Conservation (phyloP, 371 early-diverging fungal genomes). For the Rhizomucor pusillus region DNA sequence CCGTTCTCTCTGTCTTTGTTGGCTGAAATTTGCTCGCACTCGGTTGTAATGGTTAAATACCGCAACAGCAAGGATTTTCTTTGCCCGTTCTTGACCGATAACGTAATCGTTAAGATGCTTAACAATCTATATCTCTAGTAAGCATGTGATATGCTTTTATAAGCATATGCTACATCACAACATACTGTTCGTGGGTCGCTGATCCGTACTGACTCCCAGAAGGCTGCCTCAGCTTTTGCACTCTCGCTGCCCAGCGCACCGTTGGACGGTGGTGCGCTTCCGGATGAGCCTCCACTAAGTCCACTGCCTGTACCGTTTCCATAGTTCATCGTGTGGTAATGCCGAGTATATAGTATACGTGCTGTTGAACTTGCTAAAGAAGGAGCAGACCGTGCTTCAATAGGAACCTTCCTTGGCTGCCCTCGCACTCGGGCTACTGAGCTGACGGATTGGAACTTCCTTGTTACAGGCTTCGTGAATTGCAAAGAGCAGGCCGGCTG, state of each 20-base stretch:
- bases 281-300: not conserved
- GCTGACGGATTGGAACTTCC: not conserved
- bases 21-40: constrained; percentile 56
- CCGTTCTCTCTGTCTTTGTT: not conserved
- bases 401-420: not conserved
- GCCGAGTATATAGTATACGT: not conserved
- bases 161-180: not conserved
- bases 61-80: constrained; percentile 74
- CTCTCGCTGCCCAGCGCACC: no score
- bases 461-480: not conserved
- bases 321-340: not conserved
- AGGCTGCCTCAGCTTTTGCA: not conserved
- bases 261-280: not conserved
- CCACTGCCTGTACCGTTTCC: not conserved
- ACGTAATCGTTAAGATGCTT: constrained; percentile 75
- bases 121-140: constrained; percentile 53
- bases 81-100: constrained; percentile 80
- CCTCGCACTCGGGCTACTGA: not conserved
- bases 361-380: not conserved
- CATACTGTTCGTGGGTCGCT: constrained; percentile 19
- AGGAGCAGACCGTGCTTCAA: not conserved
- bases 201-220: constrained; percentile 7
- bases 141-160: not conserved
- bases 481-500: not conserved
- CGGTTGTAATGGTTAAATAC: constrained; percentile 80